Evolutionary conservation across 768 basidiomycete species (phyloP).

Genomic region (Megacollybia marginata): DNA sequence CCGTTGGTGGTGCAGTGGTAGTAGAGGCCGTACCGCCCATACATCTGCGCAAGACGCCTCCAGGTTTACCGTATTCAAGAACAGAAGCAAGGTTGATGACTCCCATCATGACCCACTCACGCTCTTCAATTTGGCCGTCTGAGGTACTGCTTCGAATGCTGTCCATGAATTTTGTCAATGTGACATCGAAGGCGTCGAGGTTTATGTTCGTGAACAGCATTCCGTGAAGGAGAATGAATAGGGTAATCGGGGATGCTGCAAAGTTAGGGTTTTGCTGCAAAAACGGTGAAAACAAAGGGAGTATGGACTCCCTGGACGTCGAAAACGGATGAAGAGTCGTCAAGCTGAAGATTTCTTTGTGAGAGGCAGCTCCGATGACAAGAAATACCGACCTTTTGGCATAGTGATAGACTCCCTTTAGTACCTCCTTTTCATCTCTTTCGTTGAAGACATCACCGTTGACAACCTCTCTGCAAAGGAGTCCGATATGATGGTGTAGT

Average conservation of each 20-base stretch:
- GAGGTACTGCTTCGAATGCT: constrained; percentile 40
- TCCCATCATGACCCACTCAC: constrained; percentile 98
- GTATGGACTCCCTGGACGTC: constrained; percentile 83
- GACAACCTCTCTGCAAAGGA: constrained; percentile 70
- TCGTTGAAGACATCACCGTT: neutral
- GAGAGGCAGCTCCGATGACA: neutral
- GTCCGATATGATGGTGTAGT: constrained; percentile 88
- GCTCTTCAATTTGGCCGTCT: constrained; percentile 71
- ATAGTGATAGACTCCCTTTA: constrained; percentile 88
- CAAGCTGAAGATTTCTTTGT: constrained; percentile 46
- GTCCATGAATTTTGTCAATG: constrained; percentile 68
- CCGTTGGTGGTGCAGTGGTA: neutral
- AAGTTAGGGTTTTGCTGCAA: constrained; percentile 56
- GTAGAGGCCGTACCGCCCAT: constrained; percentile 37
- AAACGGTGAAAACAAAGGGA: constrained; percentile 78
- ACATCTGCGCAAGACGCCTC: constrained; percentile 55
- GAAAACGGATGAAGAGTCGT: constrained; percentile 85
- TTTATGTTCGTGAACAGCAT: constrained; percentile 96
- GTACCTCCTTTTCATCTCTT: constrained; percentile 57
- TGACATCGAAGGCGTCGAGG: constrained; percentile 83
- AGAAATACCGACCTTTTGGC: constrained; percentile 69
- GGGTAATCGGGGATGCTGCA: constrained; percentile 43
- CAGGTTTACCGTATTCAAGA: constrained; percentile 80
- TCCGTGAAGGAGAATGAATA: constrained; percentile 90
- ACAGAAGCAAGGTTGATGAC: constrained; percentile 74